Base-by-base conservation (phyloP, 495 filamentous ascomycete species). In the Aspergillus leporis region DNA sequence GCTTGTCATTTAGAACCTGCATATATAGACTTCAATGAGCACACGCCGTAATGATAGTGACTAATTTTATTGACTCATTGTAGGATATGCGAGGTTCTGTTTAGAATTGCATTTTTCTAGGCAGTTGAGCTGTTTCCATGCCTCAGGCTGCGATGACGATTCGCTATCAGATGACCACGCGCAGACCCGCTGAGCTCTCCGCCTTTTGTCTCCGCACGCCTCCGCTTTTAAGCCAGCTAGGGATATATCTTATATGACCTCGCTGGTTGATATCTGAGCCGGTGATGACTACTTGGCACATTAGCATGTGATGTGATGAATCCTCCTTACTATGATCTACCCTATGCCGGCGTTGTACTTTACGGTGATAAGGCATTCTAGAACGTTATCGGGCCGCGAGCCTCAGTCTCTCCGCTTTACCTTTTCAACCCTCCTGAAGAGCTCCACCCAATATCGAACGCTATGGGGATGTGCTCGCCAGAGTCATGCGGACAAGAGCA, bases 1-100 rank as follows among this genome's bases (percentile, higher is more conserved):
- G 13, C 48, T 67, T 50, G 51, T 51, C 38, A 47, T 70, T 31
- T 62, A 54, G 53, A 25, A 31, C 3, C 8, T 51, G 6, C 36
- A 21, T 47, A 54, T 22, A 38, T 54, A 53, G 47, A 46, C 10
- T 19, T 46, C 14, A 19, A 47, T 40, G 43, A 41, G 18, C 30
- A 51, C 43, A 22, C 36, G 36, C 36, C 16, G 16, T 40, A 12
- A 40, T 40, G 36, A 40, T 9, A 51, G 48, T 5, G 8, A 6
- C 30, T 51, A 51, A 28, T n/a, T 10, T 16, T 6, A 31, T 25
- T 28, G 6, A 28, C 25, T 28, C 25, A n/a, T n/a, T n/a, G n/a
- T n/a, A n/a, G n/a, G n/a, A n/a, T n/a, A n/a, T n/a, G n/a, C n/a
- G n/a, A n/a, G n/a, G n/a, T n/a, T n/a, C n/a, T n/a, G n/a, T n/a